Evolutionary conservation across 306 rosid species (phyloP), one percentile per base, ranked within the genome.

Genomic region (Rosa lucieae): DNA sequence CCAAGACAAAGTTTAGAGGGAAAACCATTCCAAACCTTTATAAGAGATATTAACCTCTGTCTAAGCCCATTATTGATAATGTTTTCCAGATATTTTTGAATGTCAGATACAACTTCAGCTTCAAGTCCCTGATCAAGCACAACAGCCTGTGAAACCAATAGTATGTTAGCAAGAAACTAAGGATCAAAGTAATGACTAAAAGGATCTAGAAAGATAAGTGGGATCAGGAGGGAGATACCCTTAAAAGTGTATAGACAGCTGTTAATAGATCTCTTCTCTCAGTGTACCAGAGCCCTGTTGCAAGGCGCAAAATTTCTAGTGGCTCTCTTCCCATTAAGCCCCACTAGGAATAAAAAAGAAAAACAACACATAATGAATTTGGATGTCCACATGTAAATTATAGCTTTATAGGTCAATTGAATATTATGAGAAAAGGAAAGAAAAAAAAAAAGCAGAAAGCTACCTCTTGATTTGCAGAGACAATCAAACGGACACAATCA

Each of bases 71-170:
- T 81, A 78, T 81, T 85, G 70, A 95, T 87, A 75, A 92, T 92
- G 89, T 91, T 94, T 88, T 92, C 99, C 75, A 95, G 76, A 86
- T 87, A 89, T 82, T 88, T 91, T 78, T 95, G 97, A 79, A 95
- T 85, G 81, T 92, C 99, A 39, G 87, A 79, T 85, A 91, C 78
- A 72, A 91, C 71, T 80, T 89, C 97, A 83, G 87, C 88, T 72
- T 89, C 97, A 73, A 92, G 89, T 66, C 99, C 97, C 84, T 89
- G 99, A 78, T 95, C 99, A 79, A 95, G 92, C 76, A 95, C 99
- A 84, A 92, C 94, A 14, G 99, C 97, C 99, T 95, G 84, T 76
- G 87, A 71, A 77, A 72, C 67, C 72, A 77, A 59, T 69, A 55
- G 75, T 78, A 76, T 29, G 78, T 76, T 82, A 79, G 2, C 70